phyloP scores from a whole-genome alignment of 2,329 filamentous ascomycete genomes.

The Scleromitrula shiraiana region DNA sequence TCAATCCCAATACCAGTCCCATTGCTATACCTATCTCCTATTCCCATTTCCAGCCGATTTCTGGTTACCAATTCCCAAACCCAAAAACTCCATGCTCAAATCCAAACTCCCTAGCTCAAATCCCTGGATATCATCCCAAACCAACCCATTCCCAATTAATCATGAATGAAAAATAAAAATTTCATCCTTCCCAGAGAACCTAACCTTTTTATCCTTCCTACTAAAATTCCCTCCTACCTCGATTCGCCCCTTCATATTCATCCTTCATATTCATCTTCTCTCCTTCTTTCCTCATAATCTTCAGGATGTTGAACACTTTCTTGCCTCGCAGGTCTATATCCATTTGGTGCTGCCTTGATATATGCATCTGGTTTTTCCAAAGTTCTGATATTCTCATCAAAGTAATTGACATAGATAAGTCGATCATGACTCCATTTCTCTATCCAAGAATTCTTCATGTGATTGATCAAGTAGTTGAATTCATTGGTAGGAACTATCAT shows the following conservation, averaged over 20 bases:
- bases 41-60: too few species aligned
- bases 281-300: not conserved
- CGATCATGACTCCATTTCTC: not conserved
- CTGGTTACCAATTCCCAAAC: too few species aligned
- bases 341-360: not conserved
- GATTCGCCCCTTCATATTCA: not conserved
- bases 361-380: conserved; percentile 1
- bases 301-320: not conserved
- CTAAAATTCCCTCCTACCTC: too few species aligned
- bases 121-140: not conserved
- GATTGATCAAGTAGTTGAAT: not conserved
- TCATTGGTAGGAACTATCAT: not conserved
- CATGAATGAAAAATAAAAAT: not conserved
- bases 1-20: too few species aligned
- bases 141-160: not conserved
- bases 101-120: too few species aligned
- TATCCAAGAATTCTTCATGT: conserved; percentile 5
- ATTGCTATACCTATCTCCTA: too few species aligned
- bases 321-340: not conserved
- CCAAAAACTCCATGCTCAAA: not conserved
- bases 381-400: not conserved
- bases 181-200: not conserved
- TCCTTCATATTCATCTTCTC: not conserved
- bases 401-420: conserved; percentile 1
- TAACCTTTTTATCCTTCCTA: not conserved